Percentiles rank a stretch among this genome's conserved stretches.
Evolutionary conservation across 2,329 filamentous ascomycete genomes (phyloP).

Genomic region (Dothideomycetes sp.): DNA sequence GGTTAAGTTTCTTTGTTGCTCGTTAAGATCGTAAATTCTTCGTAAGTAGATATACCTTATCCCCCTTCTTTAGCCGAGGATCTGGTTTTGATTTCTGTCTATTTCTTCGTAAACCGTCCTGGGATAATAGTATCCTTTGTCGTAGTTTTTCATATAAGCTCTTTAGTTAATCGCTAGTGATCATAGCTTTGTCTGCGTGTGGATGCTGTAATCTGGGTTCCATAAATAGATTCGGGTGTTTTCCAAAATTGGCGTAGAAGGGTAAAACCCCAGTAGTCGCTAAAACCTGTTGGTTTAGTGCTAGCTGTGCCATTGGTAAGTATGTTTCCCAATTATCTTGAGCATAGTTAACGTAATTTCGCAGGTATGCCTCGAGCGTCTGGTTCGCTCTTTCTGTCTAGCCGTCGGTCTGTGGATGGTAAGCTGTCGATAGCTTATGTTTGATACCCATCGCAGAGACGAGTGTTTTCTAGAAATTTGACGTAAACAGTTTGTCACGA

Average conservation of each 20-base stretch:
- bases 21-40: slow-evolving; percentile 13
- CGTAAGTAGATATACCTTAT: slow-evolving; percentile 16
- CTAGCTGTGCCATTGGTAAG: slow-evolving; percentile 19
- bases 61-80: slow-evolving; percentile 14
- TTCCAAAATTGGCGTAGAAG: slow-evolving; percentile 18
- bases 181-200: background rate
- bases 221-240: slow-evolving; percentile 6
- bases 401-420: slow-evolving; percentile 22
- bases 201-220: background rate
- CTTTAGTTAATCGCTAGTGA: background rate
- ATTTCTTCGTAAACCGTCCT: background rate
- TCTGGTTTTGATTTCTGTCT: background rate
- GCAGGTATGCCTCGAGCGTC: slow-evolving; percentile 20
- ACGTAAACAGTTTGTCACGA: slow-evolving; percentile 19
- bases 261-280: slow-evolving; percentile 16
- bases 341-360: slow-evolving; percentile 17
- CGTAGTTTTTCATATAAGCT: background rate
- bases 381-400: slow-evolving; percentile 22
- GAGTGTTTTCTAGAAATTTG: slow-evolving; percentile 17
- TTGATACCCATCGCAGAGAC: slow-evolving; percentile 17
- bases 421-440: slow-evolving; percentile 20
- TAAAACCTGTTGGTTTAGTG: slow-evolving; percentile 17
- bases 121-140: slow-evolving; percentile 1
- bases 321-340: slow-evolving; percentile 19
- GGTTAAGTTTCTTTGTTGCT: slow-evolving; percentile 14